These are phyloP conservation scores for Exophiala sp. DNA, from an alignment of 2,329 filamentous ascomycete genomes.

Conservation along the genomic window DNA sequence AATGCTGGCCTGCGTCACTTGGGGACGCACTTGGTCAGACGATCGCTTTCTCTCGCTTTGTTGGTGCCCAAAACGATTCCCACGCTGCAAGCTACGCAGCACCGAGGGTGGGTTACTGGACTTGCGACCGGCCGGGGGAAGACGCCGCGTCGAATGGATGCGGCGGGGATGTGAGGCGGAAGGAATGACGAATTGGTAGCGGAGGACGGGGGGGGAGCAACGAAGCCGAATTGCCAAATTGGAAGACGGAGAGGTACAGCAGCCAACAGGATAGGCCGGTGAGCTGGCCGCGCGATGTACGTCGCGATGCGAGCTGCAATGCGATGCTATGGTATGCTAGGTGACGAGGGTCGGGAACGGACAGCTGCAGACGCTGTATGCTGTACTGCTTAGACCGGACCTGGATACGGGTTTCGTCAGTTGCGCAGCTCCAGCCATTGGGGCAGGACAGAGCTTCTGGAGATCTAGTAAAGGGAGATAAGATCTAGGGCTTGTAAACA, in stretches of 20 bases:
- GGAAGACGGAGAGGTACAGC: neutral
- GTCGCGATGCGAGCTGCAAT: conserved; percentile 9
- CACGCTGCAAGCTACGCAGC: conserved; percentile 13
- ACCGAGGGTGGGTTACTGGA: conserved; percentile 1
- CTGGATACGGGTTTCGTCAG: conserved; percentile 4
- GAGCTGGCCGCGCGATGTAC: conserved; percentile 5
- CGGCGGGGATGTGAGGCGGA: conserved; percentile 17
- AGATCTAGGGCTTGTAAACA: neutral
- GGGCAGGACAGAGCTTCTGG: conserved; percentile 8
- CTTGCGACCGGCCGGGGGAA: neutral
- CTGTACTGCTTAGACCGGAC: conserved; percentile 6
- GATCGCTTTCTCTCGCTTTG: conserved; percentile 17
- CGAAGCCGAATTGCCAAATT: neutral
- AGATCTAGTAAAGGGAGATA: conserved; percentile 11
- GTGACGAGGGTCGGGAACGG: conserved; percentile 22
- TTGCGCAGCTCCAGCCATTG: neutral
- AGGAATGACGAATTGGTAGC: conserved; percentile 17
- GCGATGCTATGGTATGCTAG: conserved; percentile 12
- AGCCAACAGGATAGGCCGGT: conserved; percentile 3
- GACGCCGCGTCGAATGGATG: conserved; percentile 8
- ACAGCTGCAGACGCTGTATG: conserved; percentile 21
- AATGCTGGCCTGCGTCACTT: conserved; percentile 28
- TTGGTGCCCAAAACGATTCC: conserved; percentile 27
- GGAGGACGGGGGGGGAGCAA: conserved; percentile 4
- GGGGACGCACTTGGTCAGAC: conserved; percentile 20